Base-by-base conservation (phyloP, 805 yeast species). In the Hanseniaspora thailandica region DNA sequence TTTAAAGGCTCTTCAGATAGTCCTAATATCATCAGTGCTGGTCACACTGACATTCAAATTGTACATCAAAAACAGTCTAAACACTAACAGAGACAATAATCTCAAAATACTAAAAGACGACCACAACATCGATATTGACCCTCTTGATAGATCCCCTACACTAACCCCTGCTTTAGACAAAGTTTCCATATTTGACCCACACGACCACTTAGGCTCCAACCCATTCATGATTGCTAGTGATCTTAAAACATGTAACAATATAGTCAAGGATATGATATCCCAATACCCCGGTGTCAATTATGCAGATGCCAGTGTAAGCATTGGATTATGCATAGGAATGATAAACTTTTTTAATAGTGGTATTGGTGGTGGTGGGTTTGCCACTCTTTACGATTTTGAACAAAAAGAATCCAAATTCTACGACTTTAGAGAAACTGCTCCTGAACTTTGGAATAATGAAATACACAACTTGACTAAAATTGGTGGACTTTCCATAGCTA, bases 371-470 rank as follows among this genome's bases (percentile, higher is more conserved):
- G 97, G 98, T 9, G 86, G 84, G 0, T 87, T 77, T 60, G 82
- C 84, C 43, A 75, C 80, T 1, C 22, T 50, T 5, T 50, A 50
- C 25, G 54, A 50, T 12, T 22, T 17, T 17, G 35, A 46, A 13
- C 13, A 36, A 20, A 36, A 12, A 17, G 22, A 23, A 26, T 73
- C 79, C 4, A 22, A 20, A 6, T 72, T 82, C 28, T 78, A 89
- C 40, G 95, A 90, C 67, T 94, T 93, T 30, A 72, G 98, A 57
- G 98, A 90, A 64, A 78, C 76, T 71, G 96, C 97, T 0, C 97
- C 97, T 0, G 66, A 63, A 2, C 61, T 49, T 1, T 77, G 93
- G 3, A 69, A 70, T 59, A 76, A 77, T 57, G 71, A 81, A 58
- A 87, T 89, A 95, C 88, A 76, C 10, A 54, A 66, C 31, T 65